Conservation (phyloP, 2,329 filamentous ascomycete genomes). For the Diaporthe destruens region DNA sequence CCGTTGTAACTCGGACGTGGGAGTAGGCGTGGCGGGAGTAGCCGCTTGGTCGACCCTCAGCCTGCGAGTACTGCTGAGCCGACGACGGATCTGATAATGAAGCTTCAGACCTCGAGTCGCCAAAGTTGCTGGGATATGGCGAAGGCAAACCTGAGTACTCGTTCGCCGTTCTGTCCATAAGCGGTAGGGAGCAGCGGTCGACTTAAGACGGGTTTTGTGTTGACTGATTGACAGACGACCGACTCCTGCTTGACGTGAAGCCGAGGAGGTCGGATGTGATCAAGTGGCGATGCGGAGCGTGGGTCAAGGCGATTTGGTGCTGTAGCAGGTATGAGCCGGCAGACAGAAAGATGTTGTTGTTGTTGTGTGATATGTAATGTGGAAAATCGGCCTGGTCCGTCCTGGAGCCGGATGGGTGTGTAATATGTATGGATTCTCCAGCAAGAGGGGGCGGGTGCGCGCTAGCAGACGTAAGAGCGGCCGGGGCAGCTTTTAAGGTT, state of each 20-base stretch:
- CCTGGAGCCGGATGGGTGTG: conserved; percentile 28
- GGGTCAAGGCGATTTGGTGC: conserved; percentile 3
- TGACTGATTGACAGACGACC: conserved; percentile 43
- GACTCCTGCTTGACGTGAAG: conserved; percentile 22
- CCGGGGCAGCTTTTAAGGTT: conserved; percentile 38
- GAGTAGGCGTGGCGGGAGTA: conserved; percentile 84
- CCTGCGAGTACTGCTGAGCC: conserved; percentile 90
- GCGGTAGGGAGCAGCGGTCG: conserved; percentile 28
- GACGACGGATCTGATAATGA: conserved; percentile 85
- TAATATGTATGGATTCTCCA: conserved; percentile 39
- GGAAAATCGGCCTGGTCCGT: not conserved
- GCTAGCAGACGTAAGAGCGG: conserved; percentile 32
- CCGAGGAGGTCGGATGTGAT: conserved; percentile 20
- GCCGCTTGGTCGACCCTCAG: conserved; percentile 79
- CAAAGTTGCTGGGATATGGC: conserved; percentile 75
- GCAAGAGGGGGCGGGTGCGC: conserved; percentile 22
- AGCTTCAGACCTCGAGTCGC: conserved; percentile 85
- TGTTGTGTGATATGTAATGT: conserved; percentile 12
- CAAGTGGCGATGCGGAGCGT: conserved; percentile 21
- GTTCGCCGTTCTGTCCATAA: conserved; percentile 68
- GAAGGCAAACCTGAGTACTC: conserved; percentile 88
- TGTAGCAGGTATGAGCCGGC: conserved; percentile 19
- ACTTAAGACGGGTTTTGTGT: conserved; percentile 1
- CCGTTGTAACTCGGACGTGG: conserved; percentile 90
- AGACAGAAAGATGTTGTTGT: not conserved